Evolutionary conservation across 2,329 filamentous ascomycete species (phyloP), one percentile per base, ranked within the genome.

Genomic region (Nigrograna mackinnonii): DNA sequence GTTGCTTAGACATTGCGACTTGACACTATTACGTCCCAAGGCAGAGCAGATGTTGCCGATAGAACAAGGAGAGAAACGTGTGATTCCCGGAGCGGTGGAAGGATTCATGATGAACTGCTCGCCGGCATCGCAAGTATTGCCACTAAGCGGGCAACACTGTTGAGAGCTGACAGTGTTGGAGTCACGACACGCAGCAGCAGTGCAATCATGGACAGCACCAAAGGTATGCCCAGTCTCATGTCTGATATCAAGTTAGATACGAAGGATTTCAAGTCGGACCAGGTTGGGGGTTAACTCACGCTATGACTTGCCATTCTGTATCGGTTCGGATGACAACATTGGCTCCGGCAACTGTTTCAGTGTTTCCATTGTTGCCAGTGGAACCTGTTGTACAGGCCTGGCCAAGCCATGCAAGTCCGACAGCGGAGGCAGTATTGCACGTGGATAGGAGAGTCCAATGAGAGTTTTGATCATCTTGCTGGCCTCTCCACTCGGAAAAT

Each of bases 91-190:
- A 11, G 79, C 80, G 1, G 92, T 94, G 9, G 88, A 94, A 0
- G 94, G 94, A 65, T 97, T 97, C 94, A 99, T 99, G 69, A 99
- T 91, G 71, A 84, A 99, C 46, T 79, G 70, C n/a, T 82, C 85
- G 31, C 78, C 74, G 17, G 94, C 94, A 67, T 95, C 77, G 67
- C 94, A 99, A 0, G 73, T 77, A 31, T 48, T 66, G 6, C 73
- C 60, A 54, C 78, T 87, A 6, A 96, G 75, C 0, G 91, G 94
- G 57, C 94, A 99, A 68, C 94, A 99, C 62, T 84, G 79, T 31
- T 84, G 82, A 1, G 81, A 74, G 41, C 70, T 76, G 50, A 84
- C 78, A 2, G 72, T 70, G 26, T 82, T 80, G 16, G 80, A 77
- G 45, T 89, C 78, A 5, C 61, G 57, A 64, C 92, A 97, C 2